Base-by-base conservation (phyloP, 179 eudicot genomes). In the Silene noctiflora region DNA sequence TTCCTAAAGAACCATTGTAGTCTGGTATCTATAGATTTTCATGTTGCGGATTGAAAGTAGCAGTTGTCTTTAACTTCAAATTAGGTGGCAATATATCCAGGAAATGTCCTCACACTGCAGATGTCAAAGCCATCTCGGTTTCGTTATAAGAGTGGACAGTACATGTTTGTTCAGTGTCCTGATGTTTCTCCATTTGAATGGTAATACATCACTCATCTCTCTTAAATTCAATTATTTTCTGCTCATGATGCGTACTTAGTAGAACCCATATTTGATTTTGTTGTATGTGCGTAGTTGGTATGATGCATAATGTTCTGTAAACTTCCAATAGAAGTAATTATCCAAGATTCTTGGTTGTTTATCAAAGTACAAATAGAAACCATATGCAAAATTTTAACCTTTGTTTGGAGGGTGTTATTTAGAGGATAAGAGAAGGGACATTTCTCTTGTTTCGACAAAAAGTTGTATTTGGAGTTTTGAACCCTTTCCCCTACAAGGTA, bases 121-220 rank as follows among this genome's bases (percentile, higher is more conserved):
- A 94, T 94, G 97, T 86, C 95, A 65, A 94, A 94, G 84, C 98
- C 98, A 19, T 81, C 89, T 60, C 91, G 89, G 70, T 94, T 92
- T 75, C 89, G 87, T 39, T 89, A 94, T 78, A 94, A 89, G 85
- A 91, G 98, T 85, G 98, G 98, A 25, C 98, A 94, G 75, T 94
- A 94, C 80, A 94, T 94, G 95, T 94, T 94, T 72, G 96, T 92
- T 70, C 96, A 94, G 78, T 94, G 98, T 81, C 98, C 98, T 31
- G 91, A 90, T 68, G 91, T 94, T 84, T 94, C 98, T 80, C 93
- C 98, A 72, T 91, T 94, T 66, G 97, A 95, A 76, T 95, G 99
- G 99, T 95, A 87, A 88, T 20, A 42, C 12, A 24, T 67, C 53
- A 46, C 58, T 48, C 67, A 39, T 60, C 29, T 60, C 59, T 55